Base-by-base conservation (phyloP, 1,284 basidiomycete genomes). In the Leccinum angustisporum region DNA sequence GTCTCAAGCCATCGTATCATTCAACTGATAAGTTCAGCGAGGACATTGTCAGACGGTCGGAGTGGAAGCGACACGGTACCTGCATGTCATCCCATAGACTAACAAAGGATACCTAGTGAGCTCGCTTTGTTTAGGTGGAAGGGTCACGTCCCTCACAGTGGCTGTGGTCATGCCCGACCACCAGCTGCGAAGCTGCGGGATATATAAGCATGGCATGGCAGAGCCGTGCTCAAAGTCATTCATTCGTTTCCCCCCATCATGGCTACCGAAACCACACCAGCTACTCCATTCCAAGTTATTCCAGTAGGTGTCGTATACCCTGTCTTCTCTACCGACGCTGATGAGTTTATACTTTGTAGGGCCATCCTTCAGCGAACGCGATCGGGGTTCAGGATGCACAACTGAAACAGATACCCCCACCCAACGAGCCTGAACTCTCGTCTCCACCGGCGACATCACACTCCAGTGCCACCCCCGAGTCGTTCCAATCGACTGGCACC, bases 151-250 rank as follows among this genome's bases (percentile, higher is more conserved):
- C 43, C 46, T 25, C 18, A 21, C 34, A 31, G 58, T 51, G 51
- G 62, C 38, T 34, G 56, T 60, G 55, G 50, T 57, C 59, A 10
- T 57, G 48, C 21, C 16, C 25, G 10, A 16, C 58, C 21, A 54
- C 33, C 71, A 60, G 33, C 21, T 14, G 16, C 9, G 25, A 43
- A 13, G 21, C 56, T 52, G 36, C 34, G 2, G 38, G 38, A 33
- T 64, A 72, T 72, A 73, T 63, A 68, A 57, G n/a, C 14, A 33
- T 31, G 56, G 34, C 11, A 10, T 9, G 38, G 18, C n/a, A 5
- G 18, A 16, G 5, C 21, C 8, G 13, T 53, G 14, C 40, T 4
- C n/a, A 33, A 33, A 31, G 16, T 9, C 25, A 11, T 56, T 18
- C 11, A 9, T 18, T 25, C 50, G 11, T 30, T 33, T 11, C 21